A percentile compares a stretch with the other conserved stretches of the same genome.
phyloP scores from a whole-genome alignment of 108 stramenopile species.

The Epipyxis sp. region DNA sequence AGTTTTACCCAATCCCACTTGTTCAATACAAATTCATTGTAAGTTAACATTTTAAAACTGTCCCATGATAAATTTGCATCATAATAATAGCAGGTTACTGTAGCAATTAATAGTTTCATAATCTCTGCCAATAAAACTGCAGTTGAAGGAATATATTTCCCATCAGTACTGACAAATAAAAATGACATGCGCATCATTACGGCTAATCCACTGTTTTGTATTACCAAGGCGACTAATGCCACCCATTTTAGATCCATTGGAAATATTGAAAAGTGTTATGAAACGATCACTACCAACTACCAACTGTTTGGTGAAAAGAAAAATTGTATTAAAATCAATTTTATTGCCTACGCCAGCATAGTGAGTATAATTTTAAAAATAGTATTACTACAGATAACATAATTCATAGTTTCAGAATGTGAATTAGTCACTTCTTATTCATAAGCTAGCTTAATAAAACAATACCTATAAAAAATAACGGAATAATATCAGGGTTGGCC shows the following conservation, averaged over 20 bases:
- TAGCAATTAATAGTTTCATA: background rate
- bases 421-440: too few species aligned
- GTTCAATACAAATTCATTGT: constrained; percentile 20
- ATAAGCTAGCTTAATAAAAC: too few species aligned
- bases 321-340: too few species aligned
- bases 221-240: background rate
- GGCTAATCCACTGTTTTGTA: constrained; percentile 26
- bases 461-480: too few species aligned
- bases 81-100: background rate
- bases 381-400: too few species aligned
- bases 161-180: background rate
- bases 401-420: too few species aligned
- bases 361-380: too few species aligned
- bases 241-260: constrained; percentile 20
- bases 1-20: background rate
- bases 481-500: too few species aligned
- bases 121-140: constrained; percentile 19
- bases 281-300: too few species aligned
- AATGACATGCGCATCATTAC: constrained; percentile 2
- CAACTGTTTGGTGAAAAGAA: too few species aligned
- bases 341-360: too few species aligned
- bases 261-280: too few species aligned
- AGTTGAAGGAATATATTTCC: background rate
- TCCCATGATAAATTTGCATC: background rate
- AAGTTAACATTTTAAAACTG: background rate